phyloP scores from a whole-genome alignment of 2,329 filamentous ascomycete species.

The Aspergillus fijiensis region DNA sequence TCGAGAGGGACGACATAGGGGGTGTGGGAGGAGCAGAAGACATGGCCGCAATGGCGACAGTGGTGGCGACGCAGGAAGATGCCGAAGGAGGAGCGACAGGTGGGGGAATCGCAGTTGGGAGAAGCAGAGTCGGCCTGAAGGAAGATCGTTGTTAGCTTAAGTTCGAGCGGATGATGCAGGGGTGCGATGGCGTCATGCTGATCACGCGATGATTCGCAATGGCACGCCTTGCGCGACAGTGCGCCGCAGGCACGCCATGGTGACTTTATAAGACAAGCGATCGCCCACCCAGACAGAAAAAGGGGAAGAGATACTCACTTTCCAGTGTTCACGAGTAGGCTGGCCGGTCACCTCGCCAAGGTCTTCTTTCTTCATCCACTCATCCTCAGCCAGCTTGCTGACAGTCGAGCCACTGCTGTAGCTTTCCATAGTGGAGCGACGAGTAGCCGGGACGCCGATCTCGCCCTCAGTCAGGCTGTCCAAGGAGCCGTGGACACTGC shows the following conservation, averaged over 20 bases:
- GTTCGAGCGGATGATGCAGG: neutral
- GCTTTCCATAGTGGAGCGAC: conserved; percentile 43
- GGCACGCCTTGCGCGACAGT: conserved; percentile 26
- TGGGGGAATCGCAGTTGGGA: conserved; percentile 56
- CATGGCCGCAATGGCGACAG: conserved; percentile 65
- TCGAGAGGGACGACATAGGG: conserved; percentile 59
- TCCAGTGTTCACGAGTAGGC: conserved; percentile 65
- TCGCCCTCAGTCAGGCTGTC: conserved; percentile 46
- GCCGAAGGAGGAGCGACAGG: conserved; percentile 59
- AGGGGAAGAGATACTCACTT: conserved; percentile 47
- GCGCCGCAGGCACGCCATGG: conserved; percentile 22
- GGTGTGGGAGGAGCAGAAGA: conserved; percentile 63
- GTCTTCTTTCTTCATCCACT: conserved; percentile 53
- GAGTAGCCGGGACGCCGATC: conserved; percentile 34
- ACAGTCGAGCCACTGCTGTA: conserved; percentile 37
- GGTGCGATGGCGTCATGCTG: conserved; percentile 9
- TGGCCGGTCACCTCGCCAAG: conserved; percentile 58
- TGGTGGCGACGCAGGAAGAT: conserved; percentile 65
- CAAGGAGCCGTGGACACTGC: conserved; percentile 57
- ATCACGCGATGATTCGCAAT: conserved; percentile 30
- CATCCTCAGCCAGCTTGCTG: conserved; percentile 52
- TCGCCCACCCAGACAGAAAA: neutral
- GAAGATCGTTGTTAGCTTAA: conserved; percentile 16
- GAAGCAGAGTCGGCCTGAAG: conserved; percentile 58
- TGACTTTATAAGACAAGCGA: conserved; percentile 22